Percentiles rank a stretch among this genome's conserved stretches.
These are phyloP conservation scores for Kitagawia praeruptora DNA, from an alignment of 129 eudicot species.

Conservation along the genomic window DNA sequence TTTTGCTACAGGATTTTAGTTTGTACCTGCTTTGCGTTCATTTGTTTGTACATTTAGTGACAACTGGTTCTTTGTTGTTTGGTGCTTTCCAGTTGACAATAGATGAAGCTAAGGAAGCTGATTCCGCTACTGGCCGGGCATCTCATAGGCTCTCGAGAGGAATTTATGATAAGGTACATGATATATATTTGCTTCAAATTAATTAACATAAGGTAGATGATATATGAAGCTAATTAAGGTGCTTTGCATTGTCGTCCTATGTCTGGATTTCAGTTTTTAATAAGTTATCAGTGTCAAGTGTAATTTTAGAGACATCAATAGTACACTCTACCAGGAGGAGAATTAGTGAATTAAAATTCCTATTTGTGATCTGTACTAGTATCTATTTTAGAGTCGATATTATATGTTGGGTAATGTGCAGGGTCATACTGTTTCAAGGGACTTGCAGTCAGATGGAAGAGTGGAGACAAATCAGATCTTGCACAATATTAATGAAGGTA, in stretches of 20 bases:
- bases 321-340: background rate
- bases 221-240: background rate
- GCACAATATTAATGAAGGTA: conserved; percentile 76
- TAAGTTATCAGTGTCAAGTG: background rate
- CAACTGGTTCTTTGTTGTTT: background rate
- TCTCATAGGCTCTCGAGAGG: conserved; percentile 70
- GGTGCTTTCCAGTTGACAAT: conserved; percentile 38
- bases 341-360: background rate
- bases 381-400: conserved; percentile 7
- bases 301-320: background rate
- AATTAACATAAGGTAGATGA: conserved; percentile 30
- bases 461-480: conserved; percentile 71
- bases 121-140: conserved; percentile 66
- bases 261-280: background rate
- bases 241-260: background rate
- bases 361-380: background rate
- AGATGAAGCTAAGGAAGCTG: conserved; percentile 77
- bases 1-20: background rate
- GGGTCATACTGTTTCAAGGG: conserved; percentile 79
- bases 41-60: background rate
- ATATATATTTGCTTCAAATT: background rate
- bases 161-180: conserved; percentile 27
- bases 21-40: background rate
- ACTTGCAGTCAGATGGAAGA: conserved; percentile 67
- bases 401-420: conserved; percentile 5